Percentiles rank a stretch among this genome's conserved stretches.
Evolutionary conservation across 2,329 filamentous ascomycete genomes (phyloP).

Genomic region (Tolypocladium pustulatum): DNA sequence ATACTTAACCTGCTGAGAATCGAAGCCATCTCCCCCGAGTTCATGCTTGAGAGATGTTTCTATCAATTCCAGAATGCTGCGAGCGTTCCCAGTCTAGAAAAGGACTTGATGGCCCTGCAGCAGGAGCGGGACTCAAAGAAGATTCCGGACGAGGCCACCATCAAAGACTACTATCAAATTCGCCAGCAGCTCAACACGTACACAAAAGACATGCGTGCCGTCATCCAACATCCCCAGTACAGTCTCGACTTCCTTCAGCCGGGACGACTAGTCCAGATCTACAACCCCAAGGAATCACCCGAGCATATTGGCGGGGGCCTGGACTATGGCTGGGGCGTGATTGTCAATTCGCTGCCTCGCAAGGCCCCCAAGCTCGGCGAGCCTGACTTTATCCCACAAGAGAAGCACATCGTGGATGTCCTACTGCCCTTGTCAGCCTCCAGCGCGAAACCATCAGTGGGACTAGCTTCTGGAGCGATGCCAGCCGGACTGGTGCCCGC

Average conservation of each 20-base stretch:
- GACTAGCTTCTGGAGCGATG: slow-evolving; percentile 31
- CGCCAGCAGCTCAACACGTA: slow-evolving; percentile 76
- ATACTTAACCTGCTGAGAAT: slow-evolving; percentile 91
- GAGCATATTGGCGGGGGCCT: slow-evolving; percentile 23
- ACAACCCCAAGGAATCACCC: slow-evolving; percentile 47
- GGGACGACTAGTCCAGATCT: slow-evolving; percentile 81
- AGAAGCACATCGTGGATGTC: slow-evolving; percentile 76
- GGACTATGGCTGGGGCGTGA: slow-evolving; percentile 92
- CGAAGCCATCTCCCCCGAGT: slow-evolving; percentile 98
- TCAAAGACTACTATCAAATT: slow-evolving; percentile 91
- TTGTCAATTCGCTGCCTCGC: slow-evolving; percentile 62
- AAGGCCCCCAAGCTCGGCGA: slow-evolving; percentile 55
- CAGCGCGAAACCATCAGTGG: slow-evolving; percentile 32
- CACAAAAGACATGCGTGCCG: slow-evolving; percentile 78
- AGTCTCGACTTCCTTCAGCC: slow-evolving; percentile 75
- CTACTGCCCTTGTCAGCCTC: slow-evolving; percentile 51
- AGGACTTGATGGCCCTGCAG: slow-evolving; percentile 70
- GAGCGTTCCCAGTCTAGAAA: slow-evolving; percentile 73
- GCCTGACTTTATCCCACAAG: slow-evolving; percentile 60
- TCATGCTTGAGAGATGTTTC: slow-evolving; percentile 97
- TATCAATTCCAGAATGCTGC: slow-evolving; percentile 96
- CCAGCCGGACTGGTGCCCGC: slow-evolving; percentile 46
- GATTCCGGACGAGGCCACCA: slow-evolving; percentile 76
- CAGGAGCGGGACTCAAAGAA: slow-evolving; percentile 59
- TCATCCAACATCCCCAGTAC: slow-evolving; percentile 87